A percentile compares a stretch with the other conserved stretches of the same genome.
phyloP scores from a whole-genome alignment of 2,329 filamentous ascomycete species.

The Microcyclospora pomicola region DNA sequence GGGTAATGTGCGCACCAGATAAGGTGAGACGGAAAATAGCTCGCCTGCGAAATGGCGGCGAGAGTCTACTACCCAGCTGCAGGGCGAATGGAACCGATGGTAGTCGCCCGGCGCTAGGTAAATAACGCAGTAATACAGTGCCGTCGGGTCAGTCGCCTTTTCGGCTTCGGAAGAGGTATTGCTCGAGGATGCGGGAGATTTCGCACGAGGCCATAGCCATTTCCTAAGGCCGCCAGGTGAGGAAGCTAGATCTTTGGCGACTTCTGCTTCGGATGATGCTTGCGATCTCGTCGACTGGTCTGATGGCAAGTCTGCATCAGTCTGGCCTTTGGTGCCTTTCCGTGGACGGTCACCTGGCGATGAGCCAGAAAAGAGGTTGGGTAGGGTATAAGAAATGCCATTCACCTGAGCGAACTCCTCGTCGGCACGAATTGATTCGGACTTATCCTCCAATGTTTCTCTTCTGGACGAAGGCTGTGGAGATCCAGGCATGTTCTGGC shows the following conservation, averaged over 20 bases:
- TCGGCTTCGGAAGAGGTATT: slow-evolving; percentile 11
- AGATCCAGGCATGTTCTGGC: slow-evolving; percentile 24
- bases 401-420: slow-evolving; percentile 92
- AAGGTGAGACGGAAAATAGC: slow-evolving; percentile 87
- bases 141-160: slow-evolving; percentile 36
- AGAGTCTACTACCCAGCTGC: slow-evolving; percentile 86
- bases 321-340: slow-evolving; percentile 21
- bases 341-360: slow-evolving; percentile 12
- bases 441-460: slow-evolving; percentile 30
- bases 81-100: slow-evolving; percentile 92
- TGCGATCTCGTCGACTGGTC: slow-evolving; percentile 62
- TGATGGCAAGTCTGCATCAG: slow-evolving; percentile 22
- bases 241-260: slow-evolving; percentile 68
- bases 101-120: slow-evolving; percentile 97
- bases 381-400: slow-evolving; percentile 87
- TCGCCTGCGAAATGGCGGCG: slow-evolving; percentile 97
- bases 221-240: slow-evolving; percentile 41
- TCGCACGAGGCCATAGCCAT: slow-evolving; percentile 28
- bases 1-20: slow-evolving; percentile 80
- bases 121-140: slow-evolving; percentile 85
- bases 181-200: slow-evolving; percentile 8
- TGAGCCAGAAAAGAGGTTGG: slow-evolving; percentile 56
- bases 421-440: slow-evolving; percentile 58
- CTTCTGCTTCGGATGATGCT: slow-evolving; percentile 64
- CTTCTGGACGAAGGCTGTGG: slow-evolving; percentile 20